These are phyloP conservation scores for Fusarium globosum DNA, from an alignment of 2,329 filamentous ascomycete genomes.

Conservation along the genomic window DNA sequence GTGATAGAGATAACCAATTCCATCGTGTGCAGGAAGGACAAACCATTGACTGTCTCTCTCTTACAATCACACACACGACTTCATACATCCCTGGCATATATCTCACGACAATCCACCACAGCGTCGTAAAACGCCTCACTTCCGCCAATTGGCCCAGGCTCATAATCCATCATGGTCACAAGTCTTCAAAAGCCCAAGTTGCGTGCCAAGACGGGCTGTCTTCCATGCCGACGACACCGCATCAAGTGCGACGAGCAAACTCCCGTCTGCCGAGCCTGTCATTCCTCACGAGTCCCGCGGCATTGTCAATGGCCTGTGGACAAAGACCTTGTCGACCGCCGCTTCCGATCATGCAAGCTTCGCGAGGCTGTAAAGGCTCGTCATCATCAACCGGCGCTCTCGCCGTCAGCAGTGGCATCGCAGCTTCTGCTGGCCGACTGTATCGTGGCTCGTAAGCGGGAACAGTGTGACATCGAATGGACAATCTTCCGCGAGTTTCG, in stretches of 20 bases:
- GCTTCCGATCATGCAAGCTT: neutral
- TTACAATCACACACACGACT: neutral
- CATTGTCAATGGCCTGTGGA: neutral
- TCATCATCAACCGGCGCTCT: no score
- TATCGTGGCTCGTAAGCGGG: neutral
- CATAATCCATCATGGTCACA: neutral
- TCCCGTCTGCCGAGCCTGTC: neutral
- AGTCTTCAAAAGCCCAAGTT: neutral
- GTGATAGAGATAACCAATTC: neutral
- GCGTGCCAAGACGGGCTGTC: neutral
- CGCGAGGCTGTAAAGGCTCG: fast-evolving
- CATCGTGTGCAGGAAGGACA: fast-evolving
- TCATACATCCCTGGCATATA: neutral
- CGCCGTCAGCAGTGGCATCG: no score
- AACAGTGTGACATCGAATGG: neutral
- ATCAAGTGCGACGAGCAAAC: neutral
- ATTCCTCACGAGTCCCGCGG: neutral
- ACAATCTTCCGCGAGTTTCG: neutral
- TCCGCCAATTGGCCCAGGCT: neutral
- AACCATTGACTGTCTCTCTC: neutral
- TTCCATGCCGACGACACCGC: neutral
- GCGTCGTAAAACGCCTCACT: fast-evolving
- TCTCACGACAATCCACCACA: neutral
- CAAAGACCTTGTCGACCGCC: neutral
- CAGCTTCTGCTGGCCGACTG: neutral